These are phyloP conservation scores for Tetramitus jugosus DNA, from an alignment of 208 protist genomes.

Conservation along the genomic window DNA sequence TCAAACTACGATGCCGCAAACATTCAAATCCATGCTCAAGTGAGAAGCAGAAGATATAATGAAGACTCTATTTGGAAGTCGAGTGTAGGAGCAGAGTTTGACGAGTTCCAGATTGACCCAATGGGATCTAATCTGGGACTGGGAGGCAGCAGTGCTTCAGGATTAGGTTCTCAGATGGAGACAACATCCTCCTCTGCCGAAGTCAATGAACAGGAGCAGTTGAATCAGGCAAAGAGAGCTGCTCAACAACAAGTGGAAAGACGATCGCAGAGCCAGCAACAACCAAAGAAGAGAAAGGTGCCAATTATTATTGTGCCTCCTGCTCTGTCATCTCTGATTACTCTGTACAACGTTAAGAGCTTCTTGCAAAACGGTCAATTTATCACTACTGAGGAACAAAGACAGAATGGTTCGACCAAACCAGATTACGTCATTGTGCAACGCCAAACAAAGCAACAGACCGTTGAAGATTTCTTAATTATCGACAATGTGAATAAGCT, in stretches of 20 bases:
- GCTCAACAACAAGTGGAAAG: background rate
- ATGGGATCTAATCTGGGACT: background rate
- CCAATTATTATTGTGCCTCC: conserved; percentile 15
- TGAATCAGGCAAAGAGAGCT: background rate
- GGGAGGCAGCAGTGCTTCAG: background rate
- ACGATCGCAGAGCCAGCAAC: background rate
- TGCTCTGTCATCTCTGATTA: background rate
- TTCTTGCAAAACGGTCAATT: background rate
- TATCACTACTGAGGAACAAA: background rate
- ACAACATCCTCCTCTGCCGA: background rate
- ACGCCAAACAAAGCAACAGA: background rate
- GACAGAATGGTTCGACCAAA: background rate
- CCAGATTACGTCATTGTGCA: background rate
- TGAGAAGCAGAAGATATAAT: background rate
- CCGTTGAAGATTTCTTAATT: background rate
- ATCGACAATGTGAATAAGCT: background rate
- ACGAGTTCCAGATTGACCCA: background rate
- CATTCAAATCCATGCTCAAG: no score
- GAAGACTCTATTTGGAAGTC: background rate
- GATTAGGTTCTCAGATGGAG: background rate
- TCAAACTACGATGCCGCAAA: no score
- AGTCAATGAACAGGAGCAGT: background rate
- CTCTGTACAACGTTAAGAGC: background rate
- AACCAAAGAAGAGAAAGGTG: background rate
- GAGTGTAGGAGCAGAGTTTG: background rate